Conservation (phyloP, 106 monocot genomes). For the Acorus gramineus region DNA sequence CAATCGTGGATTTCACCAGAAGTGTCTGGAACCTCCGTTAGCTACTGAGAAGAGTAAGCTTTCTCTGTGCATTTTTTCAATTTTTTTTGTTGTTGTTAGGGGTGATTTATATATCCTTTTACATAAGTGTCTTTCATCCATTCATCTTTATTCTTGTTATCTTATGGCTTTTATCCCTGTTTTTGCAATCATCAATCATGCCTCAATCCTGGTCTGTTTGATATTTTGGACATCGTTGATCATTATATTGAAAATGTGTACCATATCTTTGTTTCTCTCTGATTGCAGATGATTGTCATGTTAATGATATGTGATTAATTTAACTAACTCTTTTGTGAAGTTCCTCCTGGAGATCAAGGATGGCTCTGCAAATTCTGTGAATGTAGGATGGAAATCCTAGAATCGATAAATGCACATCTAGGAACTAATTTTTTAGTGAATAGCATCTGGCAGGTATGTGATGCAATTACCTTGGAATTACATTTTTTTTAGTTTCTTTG, state of each 20-base stretch:
- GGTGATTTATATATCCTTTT: neutral
- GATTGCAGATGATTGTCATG: constrained; percentile 7
- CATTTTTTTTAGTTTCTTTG: neutral
- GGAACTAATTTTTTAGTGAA: constrained; percentile 61
- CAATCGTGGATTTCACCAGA: constrained; percentile 70
- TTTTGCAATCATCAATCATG: too few species aligned
- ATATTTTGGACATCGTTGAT: too few species aligned
- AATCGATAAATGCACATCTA: constrained; percentile 74
- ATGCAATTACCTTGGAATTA: constrained; percentile 1
- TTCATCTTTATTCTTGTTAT: too few species aligned
- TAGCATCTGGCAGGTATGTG: constrained; percentile 57
- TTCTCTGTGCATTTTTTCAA: constrained; percentile 5
- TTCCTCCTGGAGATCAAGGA: constrained; percentile 69
- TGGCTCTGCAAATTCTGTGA: constrained; percentile 81
- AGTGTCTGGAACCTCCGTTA: constrained; percentile 62
- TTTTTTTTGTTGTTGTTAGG: neutral
- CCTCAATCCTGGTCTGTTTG: too few species aligned
- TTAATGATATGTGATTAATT: constrained; percentile 10
- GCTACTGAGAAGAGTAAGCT: constrained; percentile 33
- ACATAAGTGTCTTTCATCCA: neutral
- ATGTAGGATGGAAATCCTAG: constrained; percentile 64
- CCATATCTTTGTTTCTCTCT: neutral
- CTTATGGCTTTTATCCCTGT: too few species aligned
- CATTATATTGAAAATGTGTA: neutral
- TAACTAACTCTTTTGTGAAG: constrained; percentile 31